Conservation (phyloP, 805 yeast species). For the Cephaloascus fragrans region DNA sequence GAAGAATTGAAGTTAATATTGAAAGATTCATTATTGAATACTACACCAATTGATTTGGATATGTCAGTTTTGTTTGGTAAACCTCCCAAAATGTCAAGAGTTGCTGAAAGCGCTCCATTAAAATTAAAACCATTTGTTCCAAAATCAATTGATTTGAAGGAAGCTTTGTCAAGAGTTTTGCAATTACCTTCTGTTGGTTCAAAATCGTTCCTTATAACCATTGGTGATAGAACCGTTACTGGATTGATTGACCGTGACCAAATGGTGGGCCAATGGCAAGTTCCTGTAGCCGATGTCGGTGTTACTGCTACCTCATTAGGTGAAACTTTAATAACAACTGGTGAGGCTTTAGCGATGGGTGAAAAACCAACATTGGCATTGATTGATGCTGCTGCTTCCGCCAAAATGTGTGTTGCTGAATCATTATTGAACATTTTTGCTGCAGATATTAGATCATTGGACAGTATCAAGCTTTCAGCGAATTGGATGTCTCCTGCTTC, state of each 20-base stretch:
- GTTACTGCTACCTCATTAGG: slow-evolving; percentile 90
- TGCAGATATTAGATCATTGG: slow-evolving; percentile 72
- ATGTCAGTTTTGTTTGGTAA: slow-evolving; percentile 94
- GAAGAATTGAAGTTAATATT: slow-evolving; percentile 74
- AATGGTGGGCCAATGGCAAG: slow-evolving; percentile 99
- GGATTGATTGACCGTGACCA: slow-evolving; percentile 97
- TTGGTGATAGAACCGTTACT: slow-evolving; percentile 96
- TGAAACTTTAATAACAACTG: slow-evolving; percentile 58
- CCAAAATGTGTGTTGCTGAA: slow-evolving; percentile 94
- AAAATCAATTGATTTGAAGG: slow-evolving; percentile 31
- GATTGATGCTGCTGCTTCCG: slow-evolving; percentile 82
- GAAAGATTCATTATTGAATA: slow-evolving; percentile 65
- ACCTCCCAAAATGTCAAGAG: slow-evolving; percentile 89
- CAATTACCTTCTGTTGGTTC: slow-evolving; percentile 92
- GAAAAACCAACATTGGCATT: slow-evolving; percentile 90
- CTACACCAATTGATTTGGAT: slow-evolving; percentile 89
- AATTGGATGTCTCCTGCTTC: slow-evolving; percentile 99
- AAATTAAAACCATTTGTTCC: slow-evolving; percentile 28
- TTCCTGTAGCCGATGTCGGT: slow-evolving; percentile 97
- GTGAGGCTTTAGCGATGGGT: slow-evolving; percentile 97
- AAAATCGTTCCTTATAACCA: slow-evolving; percentile 89
- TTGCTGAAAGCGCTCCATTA: slow-evolving; percentile 54
- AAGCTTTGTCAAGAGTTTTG: slow-evolving; percentile 74
- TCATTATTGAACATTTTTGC: slow-evolving; percentile 81
- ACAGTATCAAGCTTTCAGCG: slow-evolving; percentile 79